Evolutionary conservation across 305 asterid genomes (phyloP).

Genomic region (Striga hermonthica): DNA sequence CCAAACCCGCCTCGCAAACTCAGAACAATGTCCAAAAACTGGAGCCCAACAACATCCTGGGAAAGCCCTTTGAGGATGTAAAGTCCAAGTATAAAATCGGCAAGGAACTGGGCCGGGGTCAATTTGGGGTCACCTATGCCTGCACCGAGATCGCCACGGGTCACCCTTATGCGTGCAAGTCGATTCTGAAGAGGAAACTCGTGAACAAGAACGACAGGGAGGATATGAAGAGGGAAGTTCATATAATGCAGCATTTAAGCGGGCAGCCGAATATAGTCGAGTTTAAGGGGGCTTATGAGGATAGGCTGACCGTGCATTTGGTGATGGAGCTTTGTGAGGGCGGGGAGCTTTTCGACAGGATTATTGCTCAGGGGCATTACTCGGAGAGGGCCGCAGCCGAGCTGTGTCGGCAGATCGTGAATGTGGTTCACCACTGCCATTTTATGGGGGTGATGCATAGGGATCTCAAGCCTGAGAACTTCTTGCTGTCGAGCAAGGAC

Average conservation of each 20-base stretch:
- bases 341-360: slow-evolving; percentile 60
- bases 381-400: slow-evolving; percentile 59
- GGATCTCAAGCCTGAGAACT: slow-evolving; percentile 68
- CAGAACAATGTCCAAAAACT: slow-evolving; percentile 31
- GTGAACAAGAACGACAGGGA: slow-evolving; percentile 55
- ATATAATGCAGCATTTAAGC: slow-evolving; percentile 62
- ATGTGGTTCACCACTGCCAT: slow-evolving; percentile 65
- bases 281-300: slow-evolving; percentile 61
- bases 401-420: slow-evolving; percentile 60
- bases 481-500: slow-evolving; percentile 58
- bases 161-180: slow-evolving; percentile 53
- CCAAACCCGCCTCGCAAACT: slow-evolving; percentile 29
- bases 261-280: slow-evolving; percentile 64
- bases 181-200: slow-evolving; percentile 60
- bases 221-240: slow-evolving; percentile 61
- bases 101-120: slow-evolving; percentile 66
- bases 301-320: slow-evolving; percentile 49
- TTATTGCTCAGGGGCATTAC: slow-evolving; percentile 59
- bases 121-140: slow-evolving; percentile 57
- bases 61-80: slow-evolving; percentile 56
- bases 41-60: slow-evolving; percentile 47
- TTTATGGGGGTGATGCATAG: slow-evolving; percentile 67
- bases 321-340: slow-evolving; percentile 68
- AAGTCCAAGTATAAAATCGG: slow-evolving; percentile 47
- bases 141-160: slow-evolving; percentile 51